Evolutionary conservation across 164 flowering plant species (phyloP).

Genomic region (Vitis cinerea): DNA sequence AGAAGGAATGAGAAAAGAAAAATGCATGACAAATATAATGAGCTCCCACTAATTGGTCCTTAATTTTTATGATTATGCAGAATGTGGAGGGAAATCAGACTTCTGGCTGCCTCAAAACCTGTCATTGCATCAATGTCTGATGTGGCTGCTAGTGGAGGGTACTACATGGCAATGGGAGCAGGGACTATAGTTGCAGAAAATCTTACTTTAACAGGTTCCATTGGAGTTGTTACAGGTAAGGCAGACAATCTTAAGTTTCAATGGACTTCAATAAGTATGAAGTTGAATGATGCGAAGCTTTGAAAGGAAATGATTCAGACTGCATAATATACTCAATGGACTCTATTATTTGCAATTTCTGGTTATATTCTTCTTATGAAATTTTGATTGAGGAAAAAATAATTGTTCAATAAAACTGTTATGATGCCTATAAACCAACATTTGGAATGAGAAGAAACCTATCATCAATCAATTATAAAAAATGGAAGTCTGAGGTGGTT

Average conservation of each 20-base stretch:
- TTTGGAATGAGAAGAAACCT: too few relatives aligned
- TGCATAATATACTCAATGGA: too few relatives aligned
- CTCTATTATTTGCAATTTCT: too few relatives aligned
- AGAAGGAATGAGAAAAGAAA: neutral
- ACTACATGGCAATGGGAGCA: conserved; percentile 98
- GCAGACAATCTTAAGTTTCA: neutral
- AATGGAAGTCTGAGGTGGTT: too few relatives aligned
- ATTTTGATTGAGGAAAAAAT: too few relatives aligned
- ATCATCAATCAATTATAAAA: too few relatives aligned
- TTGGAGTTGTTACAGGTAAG: conserved; percentile 95
- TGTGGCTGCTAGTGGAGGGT: conserved; percentile 99
- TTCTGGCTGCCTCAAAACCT: conserved; percentile 77
- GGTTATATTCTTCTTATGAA: too few relatives aligned
- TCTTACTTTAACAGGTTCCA: conserved; percentile 91
- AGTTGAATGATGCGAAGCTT: too few relatives aligned
- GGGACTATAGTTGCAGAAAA: conserved; percentile 77
- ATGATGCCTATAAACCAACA: too few relatives aligned
- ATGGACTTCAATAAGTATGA: neutral
- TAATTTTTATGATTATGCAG: conserved; percentile 34
- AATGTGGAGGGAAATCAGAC: conserved; percentile 98
- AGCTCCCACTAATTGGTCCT: neutral
- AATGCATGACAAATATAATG: neutral
- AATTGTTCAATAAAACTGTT: too few relatives aligned
- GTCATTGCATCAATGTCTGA: conserved; percentile 97
- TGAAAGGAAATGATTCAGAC: too few relatives aligned